A percentile compares a stretch with the other conserved stretches of the same genome.
Evolutionary conservation across 1,284 basidiomycete genomes (phyloP).

Genomic region (Leccinum pseudoinsigne): DNA sequence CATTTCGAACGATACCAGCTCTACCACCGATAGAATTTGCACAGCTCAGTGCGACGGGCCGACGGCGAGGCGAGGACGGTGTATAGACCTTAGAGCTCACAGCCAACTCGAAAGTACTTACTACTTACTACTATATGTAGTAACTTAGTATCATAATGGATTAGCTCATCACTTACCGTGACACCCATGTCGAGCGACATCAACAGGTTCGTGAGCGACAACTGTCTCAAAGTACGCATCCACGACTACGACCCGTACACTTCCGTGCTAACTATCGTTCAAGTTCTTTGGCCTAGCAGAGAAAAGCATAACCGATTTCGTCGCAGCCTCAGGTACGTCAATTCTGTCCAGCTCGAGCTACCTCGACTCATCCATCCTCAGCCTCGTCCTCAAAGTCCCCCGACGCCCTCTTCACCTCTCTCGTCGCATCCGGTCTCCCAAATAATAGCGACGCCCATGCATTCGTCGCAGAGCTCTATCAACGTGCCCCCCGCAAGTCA

Average conservation of each 20-base stretch:
- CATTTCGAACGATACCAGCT: too few species aligned
- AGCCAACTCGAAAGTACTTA: too few species aligned
- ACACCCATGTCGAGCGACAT: conserved; percentile 47
- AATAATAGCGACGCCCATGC: conserved; percentile 75
- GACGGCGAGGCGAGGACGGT: too few species aligned
- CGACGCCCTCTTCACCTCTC: conserved; percentile 72
- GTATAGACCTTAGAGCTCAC: too few species aligned
- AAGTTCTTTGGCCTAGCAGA: conserved; percentile 85
- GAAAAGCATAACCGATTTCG: conserved; percentile 81
- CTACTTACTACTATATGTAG: too few species aligned
- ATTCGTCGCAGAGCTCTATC: conserved; percentile 80
- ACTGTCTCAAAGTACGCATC: conserved; percentile 70
- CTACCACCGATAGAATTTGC: too few species aligned
- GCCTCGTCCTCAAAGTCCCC: conserved; percentile 83
- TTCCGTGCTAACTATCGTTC: conserved; percentile 1
- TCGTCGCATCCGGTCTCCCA: conserved; percentile 79
- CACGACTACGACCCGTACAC: not conserved
- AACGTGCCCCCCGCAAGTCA: conserved; percentile 69
- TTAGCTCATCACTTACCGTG: conserved; percentile 10
- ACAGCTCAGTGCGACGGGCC: too few species aligned
- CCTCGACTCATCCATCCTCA: conserved; percentile 31
- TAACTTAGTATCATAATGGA: not conserved
- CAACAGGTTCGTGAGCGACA: conserved; percentile 84
- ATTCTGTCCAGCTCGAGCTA: too few species aligned
- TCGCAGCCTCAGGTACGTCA: conserved; percentile 77